These are phyloP conservation scores for Grigorovia humatica DNA, from an alignment of 805 yeast genomes.

Conservation along the genomic window DNA sequence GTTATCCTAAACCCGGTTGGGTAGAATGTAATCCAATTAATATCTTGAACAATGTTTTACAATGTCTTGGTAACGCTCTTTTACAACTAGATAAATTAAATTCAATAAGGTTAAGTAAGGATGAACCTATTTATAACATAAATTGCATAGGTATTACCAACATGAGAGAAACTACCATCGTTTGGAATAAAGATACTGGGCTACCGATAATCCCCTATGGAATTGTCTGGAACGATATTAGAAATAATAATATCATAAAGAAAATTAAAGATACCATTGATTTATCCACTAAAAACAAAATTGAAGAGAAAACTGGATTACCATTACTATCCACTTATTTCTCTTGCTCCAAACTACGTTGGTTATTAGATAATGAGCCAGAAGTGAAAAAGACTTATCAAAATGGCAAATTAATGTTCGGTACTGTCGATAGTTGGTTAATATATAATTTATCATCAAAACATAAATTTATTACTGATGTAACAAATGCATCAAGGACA, in stretches of 20 bases:
- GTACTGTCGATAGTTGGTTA: conserved; percentile 92
- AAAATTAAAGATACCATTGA: conserved; percentile 46
- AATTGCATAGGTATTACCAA: conserved; percentile 81
- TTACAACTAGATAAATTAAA: conserved; percentile 47
- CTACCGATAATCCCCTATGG: conserved; percentile 69
- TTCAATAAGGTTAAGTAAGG: conserved; percentile 34
- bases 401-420: conserved; percentile 74
- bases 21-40: conserved; percentile 86
- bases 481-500: conserved; percentile 87
- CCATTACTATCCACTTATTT: conserved; percentile 80
- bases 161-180: conserved; percentile 89
- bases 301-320: conserved; percentile 65
- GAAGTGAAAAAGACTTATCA: conserved; percentile 59
- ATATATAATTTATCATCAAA: conserved; percentile 72
- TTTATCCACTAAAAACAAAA: conserved; percentile 43
- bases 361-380: conserved; percentile 78
- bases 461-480: conserved; percentile 66
- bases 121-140: conserved; percentile 48
- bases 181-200: conserved; percentile 82
- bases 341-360: conserved; percentile 78
- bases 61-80: conserved; percentile 63
- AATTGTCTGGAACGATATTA: conserved; percentile 92
- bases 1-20: conserved; percentile 83
- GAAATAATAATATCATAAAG: conserved; percentile 65
- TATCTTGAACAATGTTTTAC: conserved; percentile 59